phyloP scores from a whole-genome alignment of 2,329 filamentous ascomycete species.

The Fusarium sp. region DNA sequence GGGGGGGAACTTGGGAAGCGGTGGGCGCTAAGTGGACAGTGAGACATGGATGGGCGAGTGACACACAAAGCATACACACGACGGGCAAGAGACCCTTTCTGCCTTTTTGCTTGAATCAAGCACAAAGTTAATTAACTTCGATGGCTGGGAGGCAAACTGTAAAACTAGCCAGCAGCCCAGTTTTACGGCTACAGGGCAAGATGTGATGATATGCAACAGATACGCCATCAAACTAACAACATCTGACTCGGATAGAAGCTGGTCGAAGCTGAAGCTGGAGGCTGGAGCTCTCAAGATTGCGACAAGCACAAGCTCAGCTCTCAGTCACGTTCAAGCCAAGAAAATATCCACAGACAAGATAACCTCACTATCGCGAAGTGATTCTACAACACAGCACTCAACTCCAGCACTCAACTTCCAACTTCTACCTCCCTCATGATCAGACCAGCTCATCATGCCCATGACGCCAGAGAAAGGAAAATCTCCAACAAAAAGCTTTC shows the following conservation, averaged over 20 bases:
- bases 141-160: neutral
- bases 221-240: neutral
- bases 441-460: conserved; percentile 6
- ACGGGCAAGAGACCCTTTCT: conserved; percentile 32
- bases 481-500: conserved; percentile 39
- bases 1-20: conserved; percentile 6
- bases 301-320: conserved; percentile 23
- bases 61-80: conserved; percentile 31
- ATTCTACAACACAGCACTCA: neutral
- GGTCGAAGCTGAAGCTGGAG: conserved; percentile 15
- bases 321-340: neutral
- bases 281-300: conserved; percentile 9
- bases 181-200: no score
- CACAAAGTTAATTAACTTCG: neutral
- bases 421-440: conserved; percentile 8
- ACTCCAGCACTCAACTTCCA: neutral
- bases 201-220: neutral
- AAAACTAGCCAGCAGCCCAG: no score
- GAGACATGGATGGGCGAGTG: conserved; percentile 44
- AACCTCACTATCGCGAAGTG: neutral
- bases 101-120: conserved; percentile 8
- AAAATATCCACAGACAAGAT: neutral
- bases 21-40: conserved; percentile 43
- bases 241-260: conserved; percentile 17
- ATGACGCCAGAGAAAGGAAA: conserved; percentile 25